These are phyloP conservation scores for Jacaranda copaia DNA, from an alignment of 257 asterid species.

Conservation along the genomic window DNA sequence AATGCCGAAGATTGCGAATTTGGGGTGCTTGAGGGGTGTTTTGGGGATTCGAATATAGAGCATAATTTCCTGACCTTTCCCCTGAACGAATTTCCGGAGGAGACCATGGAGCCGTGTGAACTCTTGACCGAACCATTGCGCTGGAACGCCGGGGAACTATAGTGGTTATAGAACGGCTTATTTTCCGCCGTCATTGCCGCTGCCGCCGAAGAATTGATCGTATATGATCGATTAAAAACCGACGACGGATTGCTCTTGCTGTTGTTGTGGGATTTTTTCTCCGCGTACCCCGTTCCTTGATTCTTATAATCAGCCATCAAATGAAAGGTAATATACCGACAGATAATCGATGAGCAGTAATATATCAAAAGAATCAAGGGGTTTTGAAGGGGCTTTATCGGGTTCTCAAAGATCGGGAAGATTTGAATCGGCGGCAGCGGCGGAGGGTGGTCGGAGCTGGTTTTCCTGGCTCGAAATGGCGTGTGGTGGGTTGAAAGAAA, in stretches of 20 bases:
- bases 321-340: neutral
- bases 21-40: constrained; percentile 30
- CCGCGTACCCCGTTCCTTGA: constrained; percentile 44
- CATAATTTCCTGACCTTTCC: constrained; percentile 68
- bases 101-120: constrained; percentile 40
- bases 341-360: neutral
- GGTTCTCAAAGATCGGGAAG: neutral
- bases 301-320: constrained; percentile 46
- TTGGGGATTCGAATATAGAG: constrained; percentile 64
- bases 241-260: constrained; percentile 39
- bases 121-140: constrained; percentile 63
- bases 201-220: constrained; percentile 39
- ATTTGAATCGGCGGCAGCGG: constrained; percentile 30
- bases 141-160: constrained; percentile 44
- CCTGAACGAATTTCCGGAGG: constrained; percentile 51
- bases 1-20: constrained; percentile 31
- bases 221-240: constrained; percentile 59
- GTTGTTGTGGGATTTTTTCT: constrained; percentile 37
- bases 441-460: constrained; percentile 17
- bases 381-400: constrained; percentile 11
- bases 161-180: constrained; percentile 40
- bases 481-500: constrained; percentile 10
- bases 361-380: constrained; percentile 18
- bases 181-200: constrained; percentile 44
- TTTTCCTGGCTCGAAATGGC: constrained; percentile 8